Conservation (phyloP, 495 filamentous ascomycete genomes). For the Hypoxylon cercidicola region DNA sequence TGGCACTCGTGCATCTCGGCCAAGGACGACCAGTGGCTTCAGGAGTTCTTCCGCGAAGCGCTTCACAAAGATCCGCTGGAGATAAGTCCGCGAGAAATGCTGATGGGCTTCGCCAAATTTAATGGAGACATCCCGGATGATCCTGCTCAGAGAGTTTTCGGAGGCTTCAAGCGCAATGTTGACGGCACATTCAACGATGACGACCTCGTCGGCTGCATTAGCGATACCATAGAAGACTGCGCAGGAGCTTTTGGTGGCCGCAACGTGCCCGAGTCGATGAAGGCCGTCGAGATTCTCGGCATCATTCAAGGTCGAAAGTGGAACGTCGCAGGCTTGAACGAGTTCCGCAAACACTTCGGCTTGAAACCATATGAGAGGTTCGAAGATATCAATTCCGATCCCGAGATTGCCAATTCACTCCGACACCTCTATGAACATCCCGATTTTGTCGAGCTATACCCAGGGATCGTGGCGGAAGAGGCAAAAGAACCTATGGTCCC, state of each 20-base stretch:
- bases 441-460: constrained; percentile 64
- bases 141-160: constrained; percentile 72
- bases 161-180: constrained; percentile 65
- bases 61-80: constrained; percentile 68
- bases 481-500: constrained; percentile 77
- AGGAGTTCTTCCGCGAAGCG: constrained; percentile 70
- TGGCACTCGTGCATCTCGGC: constrained; percentile 83
- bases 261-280: constrained; percentile 78
- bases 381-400: constrained; percentile 82
- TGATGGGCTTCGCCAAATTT: constrained; percentile 68
- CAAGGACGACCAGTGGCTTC: constrained; percentile 79
- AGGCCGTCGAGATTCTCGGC: constrained; percentile 82
- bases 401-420: constrained; percentile 72
- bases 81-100: constrained; percentile 66
- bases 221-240: constrained; percentile 70
- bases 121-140: constrained; percentile 67
- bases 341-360: constrained; percentile 85
- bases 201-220: constrained; percentile 74
- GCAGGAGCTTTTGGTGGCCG: constrained; percentile 75
- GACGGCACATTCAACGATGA: constrained; percentile 74
- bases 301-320: constrained; percentile 86
- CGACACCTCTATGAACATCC: constrained; percentile 79
- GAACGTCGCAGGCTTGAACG: constrained; percentile 86
- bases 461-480: constrained; percentile 79
- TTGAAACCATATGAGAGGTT: constrained; percentile 80